Base-by-base conservation (phyloP, 1,139 yeast genomes). In the Nakaseomyces kungkrabaensis region DNA sequence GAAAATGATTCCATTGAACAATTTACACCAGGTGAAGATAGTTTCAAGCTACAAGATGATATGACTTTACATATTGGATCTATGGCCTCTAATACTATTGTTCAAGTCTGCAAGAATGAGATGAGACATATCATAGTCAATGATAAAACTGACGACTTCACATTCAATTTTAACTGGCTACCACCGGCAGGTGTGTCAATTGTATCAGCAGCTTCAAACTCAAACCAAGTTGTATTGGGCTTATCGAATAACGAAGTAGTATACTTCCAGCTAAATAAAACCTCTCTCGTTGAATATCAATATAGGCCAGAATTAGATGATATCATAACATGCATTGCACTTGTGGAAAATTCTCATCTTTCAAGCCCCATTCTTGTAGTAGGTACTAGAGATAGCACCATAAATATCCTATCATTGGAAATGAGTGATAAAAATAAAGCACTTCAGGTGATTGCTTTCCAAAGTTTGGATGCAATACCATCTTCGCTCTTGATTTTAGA, bases 121-220 rank as follows among this genome's bases (percentile, higher is more conserved):
- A 71, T 92, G 31, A 73, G 83, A 17, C 90, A 85, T 58, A 72
- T 89, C 3, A 66, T 70, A 4, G 71, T 72, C 32, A 60, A 62
- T 26, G 54, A 57, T 1, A 57, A 62, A 11, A 40, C 56, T 1
- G 46, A 49, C 26, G 57, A 49, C 3, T 57, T 53, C 34, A 40
- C 48, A 4, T 42, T 48, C 31, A 56, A 56, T 29, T 72, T 79
- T 6, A 85, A 85, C 55, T 92, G 98, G 98, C 73, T 69, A 41
- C 88, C 96, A 1, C 95, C 96, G 0, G 82, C 84, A 0, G 95
- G 95, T 5, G 79, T 84, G 13, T 71, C 76, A 32, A 75, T 92
- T 41, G 60, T 76, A 0, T 69, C 72, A 29, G 84, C 90, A 0
- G 66, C 87, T 1, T 69, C 84, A 3, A 87, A 87, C 37, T 72